These are phyloP conservation scores for Penicillium rolfsii DNA, from an alignment of 2,329 filamentous ascomycete genomes.

Conservation along the genomic window DNA sequence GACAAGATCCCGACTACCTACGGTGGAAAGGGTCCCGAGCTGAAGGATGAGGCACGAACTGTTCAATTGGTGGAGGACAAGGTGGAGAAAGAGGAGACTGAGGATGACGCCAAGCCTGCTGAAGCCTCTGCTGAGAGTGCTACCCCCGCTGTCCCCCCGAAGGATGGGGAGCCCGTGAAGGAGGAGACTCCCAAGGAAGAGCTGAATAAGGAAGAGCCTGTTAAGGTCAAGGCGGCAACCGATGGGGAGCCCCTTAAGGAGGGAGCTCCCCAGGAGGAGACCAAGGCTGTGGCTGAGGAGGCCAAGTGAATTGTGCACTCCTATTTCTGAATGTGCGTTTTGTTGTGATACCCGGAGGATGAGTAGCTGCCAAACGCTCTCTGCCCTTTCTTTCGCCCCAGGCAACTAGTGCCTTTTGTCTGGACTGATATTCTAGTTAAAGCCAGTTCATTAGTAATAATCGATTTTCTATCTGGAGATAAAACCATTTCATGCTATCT, in stretches of 20 bases:
- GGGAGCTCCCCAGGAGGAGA: constrained; percentile 22
- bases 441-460: not conserved
- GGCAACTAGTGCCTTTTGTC: constrained; percentile 11
- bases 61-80: constrained; percentile 36
- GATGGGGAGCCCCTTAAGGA: constrained; percentile 25
- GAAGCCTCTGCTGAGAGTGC: constrained; percentile 1
- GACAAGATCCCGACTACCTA: constrained; percentile 73
- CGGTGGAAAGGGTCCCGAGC: constrained; percentile 69
- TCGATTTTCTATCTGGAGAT: not conserved
- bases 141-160: constrained; percentile 14
- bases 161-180: constrained; percentile 19
- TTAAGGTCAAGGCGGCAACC: constrained; percentile 9
- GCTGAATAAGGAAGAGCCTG: not conserved
- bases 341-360: constrained; percentile 33
- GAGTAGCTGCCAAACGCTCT: constrained; percentile 17
- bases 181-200: constrained; percentile 21
- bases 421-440: not conserved
- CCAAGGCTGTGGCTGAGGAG: constrained; percentile 17
- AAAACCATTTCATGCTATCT: not conserved
- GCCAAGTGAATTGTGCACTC: constrained; percentile 3
- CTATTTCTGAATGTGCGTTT: constrained; percentile 13
- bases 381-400: constrained; percentile 21
- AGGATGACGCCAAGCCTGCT: constrained; percentile 19
- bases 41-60: constrained; percentile 46
- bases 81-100: constrained; percentile 20